Evolutionary conservation across 2,329 filamentous ascomycete genomes (phyloP), one percentile per base, ranked within the genome.

Genomic region (Cladophialophora exuberans): DNA sequence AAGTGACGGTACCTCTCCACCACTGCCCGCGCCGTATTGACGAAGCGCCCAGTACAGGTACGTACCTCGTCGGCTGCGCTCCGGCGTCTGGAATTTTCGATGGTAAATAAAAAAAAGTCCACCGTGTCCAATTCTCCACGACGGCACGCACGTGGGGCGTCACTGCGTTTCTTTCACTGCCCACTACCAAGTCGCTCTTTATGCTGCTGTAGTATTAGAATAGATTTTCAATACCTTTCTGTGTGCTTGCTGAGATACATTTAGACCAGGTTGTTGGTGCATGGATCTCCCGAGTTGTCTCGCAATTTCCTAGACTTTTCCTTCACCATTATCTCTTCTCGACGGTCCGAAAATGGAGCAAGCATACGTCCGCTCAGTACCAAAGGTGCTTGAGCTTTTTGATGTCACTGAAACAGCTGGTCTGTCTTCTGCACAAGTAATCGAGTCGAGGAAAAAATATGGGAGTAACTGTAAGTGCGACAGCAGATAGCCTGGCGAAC

Each of bases 341-440:
- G 33, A 44, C 20, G 11, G 20, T 39, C 41, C 20, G 53, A 51
- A 51, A 11, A 83, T 83, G 80, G 80, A 83, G 64, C 76, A 78
- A 67, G 75, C 80, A 31, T 83, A 77, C 65, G 71, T 76, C 38
- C 72, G 70, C 64, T 73, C 78, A 59, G 70, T 77, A 46, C 69
- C 70, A 43, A 76, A 83, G 62, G 75, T 75, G 65, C 74, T 83
- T 60, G 70, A 72, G 59, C 71, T 80, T 60, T 83, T 83, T 66
- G 64, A 74, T 60, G 79, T 82, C 51, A 69, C 73, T 18, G 78
- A 83, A 68, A 64, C 72, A 42, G 67, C 71, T 47, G 81, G 81
- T 56, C 67, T 84, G 20, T 77, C 78, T 30, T 73, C 74, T 52
- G 66, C 72, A 45, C 78, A 81, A 65, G 79, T 81, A 7, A 49